Percentiles rank a stretch among this genome's conserved stretches.
Evolutionary conservation across 129 eudicot genomes (phyloP).

Genomic region (Tanacetum coccineum): DNA sequence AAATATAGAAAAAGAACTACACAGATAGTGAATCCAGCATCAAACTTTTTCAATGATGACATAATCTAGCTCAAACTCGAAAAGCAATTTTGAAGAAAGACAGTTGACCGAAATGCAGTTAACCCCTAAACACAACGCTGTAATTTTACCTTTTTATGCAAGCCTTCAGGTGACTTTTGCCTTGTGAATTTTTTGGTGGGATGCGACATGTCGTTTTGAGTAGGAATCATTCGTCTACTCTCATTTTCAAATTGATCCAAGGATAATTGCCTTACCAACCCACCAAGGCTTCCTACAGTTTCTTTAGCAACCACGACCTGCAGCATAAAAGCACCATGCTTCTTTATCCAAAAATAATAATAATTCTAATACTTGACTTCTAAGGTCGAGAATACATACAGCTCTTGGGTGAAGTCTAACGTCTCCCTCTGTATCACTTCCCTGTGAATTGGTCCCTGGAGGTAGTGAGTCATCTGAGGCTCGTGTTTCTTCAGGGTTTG

Average conservation of each 20-base stretch:
- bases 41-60: too few species aligned
- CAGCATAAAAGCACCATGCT: constrained; percentile 22
- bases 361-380: neutral
- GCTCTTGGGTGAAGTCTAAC: constrained; percentile 98
- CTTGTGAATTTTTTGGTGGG: constrained; percentile 61
- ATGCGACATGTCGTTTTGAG: constrained; percentile 60
- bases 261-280: constrained; percentile 87
- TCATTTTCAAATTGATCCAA: constrained; percentile 97
- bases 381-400: constrained; percentile 42
- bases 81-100: too few species aligned
- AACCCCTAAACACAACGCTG: neutral
- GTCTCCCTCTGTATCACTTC: constrained; percentile 63
- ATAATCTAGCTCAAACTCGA: too few species aligned
- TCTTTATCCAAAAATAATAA: constrained; percentile 15
- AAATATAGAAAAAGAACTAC: neutral
- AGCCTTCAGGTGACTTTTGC: constrained; percentile 93
- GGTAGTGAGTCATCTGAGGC: constrained; percentile 51
- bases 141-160: constrained; percentile 76
- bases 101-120: neutral
- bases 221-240: constrained; percentile 86
- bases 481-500: constrained; percentile 45
- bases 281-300: constrained; percentile 86
- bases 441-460: constrained; percentile 61
- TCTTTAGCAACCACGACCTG: constrained; percentile 99
- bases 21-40: too few species aligned